Conservation (phyloP, 176 grass and related monocot genomes). For the Chrysopogon serrulatus region DNA sequence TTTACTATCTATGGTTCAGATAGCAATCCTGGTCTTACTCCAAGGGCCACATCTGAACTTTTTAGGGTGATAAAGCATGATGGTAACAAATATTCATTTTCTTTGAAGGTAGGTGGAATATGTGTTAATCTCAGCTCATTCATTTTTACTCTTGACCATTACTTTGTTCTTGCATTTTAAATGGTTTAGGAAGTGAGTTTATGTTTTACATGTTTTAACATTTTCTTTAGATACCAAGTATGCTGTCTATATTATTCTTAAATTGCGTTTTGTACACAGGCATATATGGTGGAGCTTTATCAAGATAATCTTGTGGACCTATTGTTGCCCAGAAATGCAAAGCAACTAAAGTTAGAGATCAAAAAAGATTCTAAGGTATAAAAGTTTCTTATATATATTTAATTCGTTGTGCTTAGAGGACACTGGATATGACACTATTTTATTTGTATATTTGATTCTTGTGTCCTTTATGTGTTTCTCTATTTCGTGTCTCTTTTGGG, state of each 20-base stretch:
- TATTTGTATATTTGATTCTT: background rate
- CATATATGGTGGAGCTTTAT: constrained; percentile 95
- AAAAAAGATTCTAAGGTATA: constrained; percentile 96
- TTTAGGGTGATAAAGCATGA: constrained; percentile 94
- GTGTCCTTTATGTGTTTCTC: too few species aligned
- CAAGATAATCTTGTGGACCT: constrained; percentile 91
- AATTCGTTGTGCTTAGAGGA: background rate
- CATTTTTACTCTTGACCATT: background rate
- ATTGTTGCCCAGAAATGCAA: constrained; percentile 74
- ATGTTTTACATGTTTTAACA: background rate
- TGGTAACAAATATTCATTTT: constrained; percentile 92
- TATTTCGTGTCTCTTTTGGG: too few species aligned
- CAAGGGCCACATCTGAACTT: constrained; percentile 81
- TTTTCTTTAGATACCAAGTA: background rate
- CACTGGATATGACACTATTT: background rate
- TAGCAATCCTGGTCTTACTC: constrained; percentile 80
- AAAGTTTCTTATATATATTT: background rate
- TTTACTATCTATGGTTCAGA: constrained; percentile 97
- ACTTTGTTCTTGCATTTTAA: background rate
- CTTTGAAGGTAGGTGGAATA: constrained; percentile 59
- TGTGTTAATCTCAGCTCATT: background rate
- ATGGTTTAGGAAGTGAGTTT: background rate
- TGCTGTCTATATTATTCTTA: background rate
- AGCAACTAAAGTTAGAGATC: constrained; percentile 69
- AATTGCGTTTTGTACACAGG: constrained; percentile 35